Base-by-base conservation (phyloP, 2,329 filamentous ascomycete genomes). In the Cryphonectria japonica region DNA sequence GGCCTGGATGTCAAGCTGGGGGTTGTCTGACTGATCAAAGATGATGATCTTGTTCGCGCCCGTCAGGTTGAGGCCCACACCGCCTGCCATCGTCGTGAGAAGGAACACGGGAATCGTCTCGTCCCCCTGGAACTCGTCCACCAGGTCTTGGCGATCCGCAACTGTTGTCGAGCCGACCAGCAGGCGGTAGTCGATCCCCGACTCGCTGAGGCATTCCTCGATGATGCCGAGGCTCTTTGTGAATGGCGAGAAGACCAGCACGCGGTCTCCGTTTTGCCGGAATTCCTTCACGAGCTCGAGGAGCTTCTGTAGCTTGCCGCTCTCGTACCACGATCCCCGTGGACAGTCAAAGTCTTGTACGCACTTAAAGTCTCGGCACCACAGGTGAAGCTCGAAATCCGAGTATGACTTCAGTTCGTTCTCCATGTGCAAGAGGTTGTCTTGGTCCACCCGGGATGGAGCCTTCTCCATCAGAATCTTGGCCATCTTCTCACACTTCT, bases 1-100 rank as follows among this genome's bases (percentile, higher is more conserved):
- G 0, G 96, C 96, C 80, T 99, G 96, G n/a, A 97, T 91, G 78
- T 99, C 96, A 76, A 98, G 95, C 79, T 99, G 96, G 0, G 96
- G 96, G 76, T 99, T 99, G 83, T 98, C 97, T n/a, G 91, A 93
- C 74, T 93, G 92, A 81, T 99, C 96, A 79, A 98, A 98, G 77
- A 99, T 96, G 81, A 99, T 89, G 76, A 99, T 95, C 82, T 98
- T 98, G 84, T 98, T 98, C 5, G 96, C 96, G 50, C 92, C 93
- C 9, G 95, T 96, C 69, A 99, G 83, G 80, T 99, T 99, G 83
- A 99, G 97, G 57, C 96, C 96, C 0, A 95, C 96, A n/a, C 96
- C 96, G 67, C 96, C 96, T 0, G 95, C 95, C 72, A 94, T 95
- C 0, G 96, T 99, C 0, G 93, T 96, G 7, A 99, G 88, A 74